These are phyloP conservation scores for Alternaria ventricosa DNA, from an alignment of 2,329 filamentous ascomycete species.

Conservation along the genomic window DNA sequence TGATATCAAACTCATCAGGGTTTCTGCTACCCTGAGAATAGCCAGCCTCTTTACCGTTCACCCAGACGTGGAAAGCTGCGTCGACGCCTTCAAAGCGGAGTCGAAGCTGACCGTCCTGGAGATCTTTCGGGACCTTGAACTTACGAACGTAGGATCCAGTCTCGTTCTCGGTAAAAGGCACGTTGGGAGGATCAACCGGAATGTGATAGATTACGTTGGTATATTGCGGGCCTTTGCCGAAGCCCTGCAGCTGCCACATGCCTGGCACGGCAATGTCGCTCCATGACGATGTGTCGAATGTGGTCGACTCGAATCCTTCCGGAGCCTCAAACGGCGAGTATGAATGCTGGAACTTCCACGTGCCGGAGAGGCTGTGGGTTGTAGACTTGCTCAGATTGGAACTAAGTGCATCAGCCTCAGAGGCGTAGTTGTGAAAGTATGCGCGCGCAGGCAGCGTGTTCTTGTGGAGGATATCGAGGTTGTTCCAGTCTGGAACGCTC, in stretches of 20 bases:
- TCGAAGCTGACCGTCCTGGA: slow-evolving; percentile 62
- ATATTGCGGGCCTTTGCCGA: slow-evolving; percentile 68
- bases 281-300: slow-evolving; percentile 54
- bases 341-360: slow-evolving; percentile 51
- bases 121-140: slow-evolving; percentile 61
- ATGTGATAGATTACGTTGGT: slow-evolving; percentile 73
- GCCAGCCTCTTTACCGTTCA: slow-evolving; percentile 69
- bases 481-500: slow-evolving; percentile 65
- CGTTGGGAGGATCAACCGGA: slow-evolving; percentile 68
- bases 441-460: slow-evolving; percentile 65
- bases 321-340: slow-evolving; percentile 47
- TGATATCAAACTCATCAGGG: slow-evolving; percentile 73
- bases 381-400: slow-evolving; percentile 45
- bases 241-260: slow-evolving; percentile 74
- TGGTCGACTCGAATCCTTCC: slow-evolving; percentile 39
- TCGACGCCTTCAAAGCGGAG: slow-evolving; percentile 76
- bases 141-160: slow-evolving; percentile 67
- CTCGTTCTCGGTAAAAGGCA: slow-evolving; percentile 66
- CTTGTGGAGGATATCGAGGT: slow-evolving; percentile 65
- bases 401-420: slow-evolving; percentile 57
- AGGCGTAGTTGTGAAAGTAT: slow-evolving; percentile 62
- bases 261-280: slow-evolving; percentile 66
- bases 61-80: slow-evolving; percentile 72
- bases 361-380: slow-evolving; percentile 42
- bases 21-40: slow-evolving; percentile 74